phyloP scores from a whole-genome alignment of 164 flowering plant genomes.

The Malania oleifera region DNA sequence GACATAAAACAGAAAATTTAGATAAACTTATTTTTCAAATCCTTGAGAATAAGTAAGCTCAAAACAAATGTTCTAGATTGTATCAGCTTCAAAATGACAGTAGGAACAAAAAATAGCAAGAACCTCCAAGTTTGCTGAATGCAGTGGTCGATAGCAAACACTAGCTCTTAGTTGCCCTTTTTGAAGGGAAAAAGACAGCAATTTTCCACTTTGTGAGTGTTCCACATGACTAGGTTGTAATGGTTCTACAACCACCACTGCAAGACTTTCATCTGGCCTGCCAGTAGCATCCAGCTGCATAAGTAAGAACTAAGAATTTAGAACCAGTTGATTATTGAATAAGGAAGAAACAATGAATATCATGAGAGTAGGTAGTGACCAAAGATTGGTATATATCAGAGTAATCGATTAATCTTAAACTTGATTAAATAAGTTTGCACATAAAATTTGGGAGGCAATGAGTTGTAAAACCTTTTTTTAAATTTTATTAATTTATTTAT shows the following conservation, averaged over 20 bases:
- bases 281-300: slow-evolving; percentile 87
- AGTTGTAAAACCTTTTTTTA: too few species aligned
- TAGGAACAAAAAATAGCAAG: slow-evolving; percentile 1
- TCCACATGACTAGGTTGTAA: slow-evolving; percentile 44
- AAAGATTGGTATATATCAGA: too few species aligned
- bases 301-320: slow-evolving; percentile 8
- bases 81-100: background rate
- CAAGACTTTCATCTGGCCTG: slow-evolving; percentile 93
- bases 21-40: background rate
- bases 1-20: slow-evolving; percentile 6
- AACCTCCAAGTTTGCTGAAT: slow-evolving; percentile 84
- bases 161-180: slow-evolving; percentile 89
- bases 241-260: slow-evolving; percentile 63
- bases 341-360: background rate
- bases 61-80: too few species aligned
- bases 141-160: slow-evolving; percentile 61
- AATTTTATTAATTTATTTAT: too few species aligned
- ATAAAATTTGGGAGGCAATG: too few species aligned
- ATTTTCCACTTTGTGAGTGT: slow-evolving; percentile 35
- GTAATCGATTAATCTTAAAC: too few species aligned
- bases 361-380: background rate
- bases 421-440: too few species aligned
- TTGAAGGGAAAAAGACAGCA: slow-evolving; percentile 73
- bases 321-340: background rate
- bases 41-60: background rate